Evolutionary conservation across 2,329 filamentous ascomycete genomes (phyloP).

Genomic region (Botrytis sinoallii): DNA sequence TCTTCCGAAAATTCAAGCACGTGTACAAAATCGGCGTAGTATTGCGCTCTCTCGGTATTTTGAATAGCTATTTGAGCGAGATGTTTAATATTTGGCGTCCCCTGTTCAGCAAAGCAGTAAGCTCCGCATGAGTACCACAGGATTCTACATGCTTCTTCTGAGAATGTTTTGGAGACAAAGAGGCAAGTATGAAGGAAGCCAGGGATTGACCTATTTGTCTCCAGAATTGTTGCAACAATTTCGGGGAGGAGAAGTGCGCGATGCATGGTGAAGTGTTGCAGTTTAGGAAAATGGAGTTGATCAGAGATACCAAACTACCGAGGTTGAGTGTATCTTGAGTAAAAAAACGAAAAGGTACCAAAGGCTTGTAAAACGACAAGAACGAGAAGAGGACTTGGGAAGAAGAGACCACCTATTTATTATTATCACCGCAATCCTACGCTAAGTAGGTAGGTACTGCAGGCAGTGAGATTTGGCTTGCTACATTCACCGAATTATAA

Average conservation of each 20-base stretch:
- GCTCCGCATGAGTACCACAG: conserved; percentile 5
- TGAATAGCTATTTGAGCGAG: background rate
- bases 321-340: background rate
- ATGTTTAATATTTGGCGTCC: background rate
- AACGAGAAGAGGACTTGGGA: no score
- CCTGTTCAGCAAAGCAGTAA: background rate
- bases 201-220: background rate
- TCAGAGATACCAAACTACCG: background rate
- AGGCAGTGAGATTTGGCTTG: background rate
- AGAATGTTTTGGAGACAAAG: conserved; percentile 6
- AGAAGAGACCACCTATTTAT: background rate
- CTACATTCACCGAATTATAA: background rate
- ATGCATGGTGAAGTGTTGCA: background rate
- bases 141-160: background rate
- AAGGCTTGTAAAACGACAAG: background rate
- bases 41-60: background rate
- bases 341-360: background rate
- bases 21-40: conserved; percentile 7
- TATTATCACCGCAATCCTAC: background rate
- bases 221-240: background rate
- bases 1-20: background rate
- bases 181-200: background rate
- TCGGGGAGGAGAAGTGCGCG: background rate
- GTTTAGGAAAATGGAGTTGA: background rate
- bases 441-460: background rate